Base-by-base conservation (phyloP, 2,329 filamentous ascomycete genomes). In the Talaromyces sp. region DNA sequence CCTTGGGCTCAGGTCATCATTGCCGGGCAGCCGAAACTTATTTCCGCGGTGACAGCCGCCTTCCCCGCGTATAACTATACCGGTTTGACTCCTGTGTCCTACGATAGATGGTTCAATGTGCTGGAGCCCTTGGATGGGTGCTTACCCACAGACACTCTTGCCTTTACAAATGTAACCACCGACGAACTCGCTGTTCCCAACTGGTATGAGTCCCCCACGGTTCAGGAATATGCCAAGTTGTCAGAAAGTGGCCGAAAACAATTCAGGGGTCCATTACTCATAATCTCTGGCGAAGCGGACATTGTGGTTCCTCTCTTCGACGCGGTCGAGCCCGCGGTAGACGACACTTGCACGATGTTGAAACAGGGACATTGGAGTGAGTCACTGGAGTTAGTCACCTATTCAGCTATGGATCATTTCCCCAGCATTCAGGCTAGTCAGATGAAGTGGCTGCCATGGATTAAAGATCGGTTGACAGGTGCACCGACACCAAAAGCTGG, bases 381-480 rank as follows among this genome's bases (percentile, higher is more conserved):
- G 45, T 64, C 54, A 19, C 45, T 58, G 0, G 52, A 60, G 31
- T 31, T 64, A 7, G 35, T 64, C 62, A 64, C 50, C 1, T 64
- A 64, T 24, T 64, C 54, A 16, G 62, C 62, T 16, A 64, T 64
- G 52, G 45, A 59, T 14, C 62, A 59, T 41, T 64, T 64, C 22
- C 62, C 62, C 37, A 41, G 43, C 62, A 64, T 64, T 41, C 54
- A 64, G 50, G 62, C 62, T 19, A 64, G 62, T 24, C 52, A 64
- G 62, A 59, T 64, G 54, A 64, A 60, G 50, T 60, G 62, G 62
- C 33, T 64, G 24, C 43, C 62, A 6, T 64, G 62, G 62, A 59
- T 64, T 24, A 59, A 59, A 52, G 62, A 64, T 47, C 62, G 41
- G 2, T 59, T 64, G 41, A 37, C 54, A 3, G 45, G 54, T 16